These are phyloP conservation scores for Penicillium fimorum DNA, from an alignment of 495 filamentous ascomycete species.

Conservation along the genomic window DNA sequence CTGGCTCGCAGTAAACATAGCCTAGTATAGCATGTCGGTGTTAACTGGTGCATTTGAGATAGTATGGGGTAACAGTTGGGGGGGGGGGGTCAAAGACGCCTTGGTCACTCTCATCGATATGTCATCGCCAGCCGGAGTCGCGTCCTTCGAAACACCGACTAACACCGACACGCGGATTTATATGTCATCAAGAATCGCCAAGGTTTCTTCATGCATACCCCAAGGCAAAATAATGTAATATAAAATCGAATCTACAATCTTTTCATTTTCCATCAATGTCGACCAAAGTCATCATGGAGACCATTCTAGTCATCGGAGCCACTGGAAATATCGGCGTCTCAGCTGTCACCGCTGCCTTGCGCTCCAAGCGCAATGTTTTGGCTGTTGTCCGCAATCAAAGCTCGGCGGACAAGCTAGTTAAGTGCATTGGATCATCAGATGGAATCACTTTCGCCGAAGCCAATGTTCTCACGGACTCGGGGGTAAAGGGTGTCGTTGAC, in stretches of 20 bases:
- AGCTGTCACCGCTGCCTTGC: constrained; percentile 31
- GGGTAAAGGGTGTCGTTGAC: constrained; percentile 38
- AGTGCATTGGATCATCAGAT: constrained; percentile 31
- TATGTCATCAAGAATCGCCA: too few relatives aligned
- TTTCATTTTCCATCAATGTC: not conserved
- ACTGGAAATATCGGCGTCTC: constrained; percentile 45
- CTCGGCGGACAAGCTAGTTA: constrained; percentile 38
- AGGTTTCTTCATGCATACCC: too few relatives aligned
- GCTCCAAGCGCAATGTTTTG: constrained; percentile 32
- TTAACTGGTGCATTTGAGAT: too few relatives aligned
- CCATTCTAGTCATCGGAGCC: constrained; percentile 40
- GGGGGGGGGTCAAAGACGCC: too few relatives aligned
- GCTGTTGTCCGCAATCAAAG: constrained; percentile 41
- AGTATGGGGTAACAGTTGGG: too few relatives aligned
- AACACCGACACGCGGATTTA: too few relatives aligned
- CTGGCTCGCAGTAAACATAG: too few relatives aligned
- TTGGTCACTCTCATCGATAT: too few relatives aligned
- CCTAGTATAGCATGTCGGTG: too few relatives aligned
- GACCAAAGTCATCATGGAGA: constrained; percentile 21
- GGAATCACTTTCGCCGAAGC: constrained; percentile 38
- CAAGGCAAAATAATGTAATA: not conserved
- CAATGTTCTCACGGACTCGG: constrained; percentile 30
- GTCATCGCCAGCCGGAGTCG: too few relatives aligned
- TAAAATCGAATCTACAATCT: not conserved
- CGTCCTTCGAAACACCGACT: too few relatives aligned